Conservation (phyloP, 164 flowering plant genomes). For the Liquidambar formosana region DNA sequence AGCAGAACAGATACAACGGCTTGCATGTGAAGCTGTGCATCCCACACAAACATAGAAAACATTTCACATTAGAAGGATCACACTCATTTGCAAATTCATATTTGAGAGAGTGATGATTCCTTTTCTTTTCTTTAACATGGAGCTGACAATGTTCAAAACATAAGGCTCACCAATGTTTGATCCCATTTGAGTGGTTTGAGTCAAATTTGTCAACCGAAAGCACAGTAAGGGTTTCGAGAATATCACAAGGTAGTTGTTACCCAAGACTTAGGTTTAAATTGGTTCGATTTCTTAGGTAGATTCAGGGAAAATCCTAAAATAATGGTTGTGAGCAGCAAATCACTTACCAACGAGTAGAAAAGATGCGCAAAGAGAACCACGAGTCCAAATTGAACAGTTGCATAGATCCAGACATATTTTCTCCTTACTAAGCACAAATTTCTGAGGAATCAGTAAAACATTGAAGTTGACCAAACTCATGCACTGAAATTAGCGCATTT, state of each 20-base stretch:
- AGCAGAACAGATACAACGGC: slow-evolving; percentile 41
- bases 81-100: no score
- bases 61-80: no score
- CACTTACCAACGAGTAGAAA: slow-evolving; percentile 54
- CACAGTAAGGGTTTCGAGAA: not conserved
- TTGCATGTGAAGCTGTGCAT: slow-evolving; percentile 51
- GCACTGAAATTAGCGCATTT: not conserved
- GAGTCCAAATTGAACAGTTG: slow-evolving; percentile 46
- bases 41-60: slow-evolving; percentile 1
- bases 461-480: not conserved
- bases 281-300: no score
- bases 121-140: not conserved
- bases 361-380: slow-evolving; percentile 58
- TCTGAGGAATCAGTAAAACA: slow-evolving; percentile 6
- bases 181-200: not conserved
- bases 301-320: not conserved
- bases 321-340: not conserved
- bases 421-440: slow-evolving; percentile 39
- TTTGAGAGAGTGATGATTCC: no score
- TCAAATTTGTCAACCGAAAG: not conserved
- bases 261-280: no score
- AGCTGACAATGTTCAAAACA: not conserved
- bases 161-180: not conserved
- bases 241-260: no score
- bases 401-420: slow-evolving; percentile 61